Percentiles rank a stretch among this genome's conserved stretches.
Conservation (phyloP, 495 filamentous ascomycete species). For the Xylona heveae region DNA sequence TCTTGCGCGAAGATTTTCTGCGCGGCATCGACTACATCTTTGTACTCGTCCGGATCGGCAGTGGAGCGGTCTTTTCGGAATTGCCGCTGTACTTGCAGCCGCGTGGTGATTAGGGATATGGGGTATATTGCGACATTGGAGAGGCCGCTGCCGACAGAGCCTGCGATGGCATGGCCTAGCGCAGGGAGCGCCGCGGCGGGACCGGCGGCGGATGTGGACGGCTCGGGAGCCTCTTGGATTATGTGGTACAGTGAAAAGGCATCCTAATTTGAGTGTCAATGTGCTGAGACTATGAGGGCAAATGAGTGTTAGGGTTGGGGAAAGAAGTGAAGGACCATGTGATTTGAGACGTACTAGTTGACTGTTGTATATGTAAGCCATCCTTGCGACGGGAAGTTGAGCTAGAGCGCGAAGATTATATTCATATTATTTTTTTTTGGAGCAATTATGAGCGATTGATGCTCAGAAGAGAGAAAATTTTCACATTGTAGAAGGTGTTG, state of each 20-base stretch:
- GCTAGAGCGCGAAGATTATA: no score
- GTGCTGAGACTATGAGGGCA: neutral
- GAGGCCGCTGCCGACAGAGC: slow-evolving; percentile 56
- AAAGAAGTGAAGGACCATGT: no score
- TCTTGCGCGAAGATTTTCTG: slow-evolving; percentile 33
- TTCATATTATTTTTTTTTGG: no score
- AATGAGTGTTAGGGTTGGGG: no score
- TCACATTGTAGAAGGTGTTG: no score
- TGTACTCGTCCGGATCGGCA: slow-evolving; percentile 22
- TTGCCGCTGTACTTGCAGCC: slow-evolving; percentile 62
- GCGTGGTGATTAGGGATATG: slow-evolving; percentile 64
- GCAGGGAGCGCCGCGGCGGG: slow-evolving; percentile 53
- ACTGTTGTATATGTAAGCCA: slow-evolving; percentile 3
- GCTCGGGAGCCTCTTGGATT: neutral
- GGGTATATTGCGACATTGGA: slow-evolving; percentile 69
- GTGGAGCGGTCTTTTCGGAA: slow-evolving; percentile 19
- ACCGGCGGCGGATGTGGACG: neutral
- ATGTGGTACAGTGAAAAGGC: slow-evolving; percentile 5
- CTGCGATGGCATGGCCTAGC: slow-evolving; percentile 71
- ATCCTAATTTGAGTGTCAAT: neutral
- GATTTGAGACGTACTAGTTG: slow-evolving; percentile 1
- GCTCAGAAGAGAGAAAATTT: no score
- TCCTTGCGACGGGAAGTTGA: no score
- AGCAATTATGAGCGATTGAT: no score
- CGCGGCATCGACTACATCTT: slow-evolving; percentile 41